These are phyloP conservation scores for Jasminum sambac DNA, from an alignment of 257 asterid genomes.

Conservation along the genomic window DNA sequence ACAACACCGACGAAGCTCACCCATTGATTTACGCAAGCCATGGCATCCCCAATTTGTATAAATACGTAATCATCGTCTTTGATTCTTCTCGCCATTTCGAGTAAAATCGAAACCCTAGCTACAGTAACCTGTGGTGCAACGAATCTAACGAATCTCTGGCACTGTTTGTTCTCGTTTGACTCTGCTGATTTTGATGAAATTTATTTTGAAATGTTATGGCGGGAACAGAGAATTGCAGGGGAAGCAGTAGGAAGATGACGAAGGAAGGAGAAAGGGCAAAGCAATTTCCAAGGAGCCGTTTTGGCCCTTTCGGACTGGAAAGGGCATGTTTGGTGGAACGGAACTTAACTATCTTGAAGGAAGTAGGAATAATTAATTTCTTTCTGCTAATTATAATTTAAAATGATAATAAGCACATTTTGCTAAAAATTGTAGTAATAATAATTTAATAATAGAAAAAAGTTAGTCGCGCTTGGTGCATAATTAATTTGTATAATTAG, in stretches of 20 bases:
- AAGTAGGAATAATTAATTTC: too few relatives aligned
- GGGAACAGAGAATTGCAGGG: not conserved
- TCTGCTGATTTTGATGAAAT: not conserved
- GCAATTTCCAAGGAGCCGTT: not conserved
- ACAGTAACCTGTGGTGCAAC: not conserved
- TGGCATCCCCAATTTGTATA: constrained; percentile 54
- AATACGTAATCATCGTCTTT: constrained; percentile 50
- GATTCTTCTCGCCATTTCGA: constrained; percentile 33
- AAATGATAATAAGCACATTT: too few relatives aligned
- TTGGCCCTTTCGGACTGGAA: not conserved
- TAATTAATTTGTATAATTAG: too few relatives aligned
- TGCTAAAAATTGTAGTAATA: too few relatives aligned
- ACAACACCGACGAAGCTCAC: constrained; percentile 72
- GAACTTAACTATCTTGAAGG: too few relatives aligned
- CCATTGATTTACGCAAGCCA: constrained; percentile 48
- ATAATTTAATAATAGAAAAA: too few relatives aligned
- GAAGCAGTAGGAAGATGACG: not conserved
- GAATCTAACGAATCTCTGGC: not conserved
- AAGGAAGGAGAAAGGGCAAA: not conserved
- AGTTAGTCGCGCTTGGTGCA: too few relatives aligned
- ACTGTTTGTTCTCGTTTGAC: not conserved
- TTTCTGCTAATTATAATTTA: too few relatives aligned
- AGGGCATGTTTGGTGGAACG: not conserved
- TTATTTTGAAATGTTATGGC: not conserved
- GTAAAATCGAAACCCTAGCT: constrained; percentile 26